A percentile compares a stretch with the other conserved stretches of the same genome.
Conservation (phyloP, 306 rosid genomes). For the Malus domestica region DNA sequence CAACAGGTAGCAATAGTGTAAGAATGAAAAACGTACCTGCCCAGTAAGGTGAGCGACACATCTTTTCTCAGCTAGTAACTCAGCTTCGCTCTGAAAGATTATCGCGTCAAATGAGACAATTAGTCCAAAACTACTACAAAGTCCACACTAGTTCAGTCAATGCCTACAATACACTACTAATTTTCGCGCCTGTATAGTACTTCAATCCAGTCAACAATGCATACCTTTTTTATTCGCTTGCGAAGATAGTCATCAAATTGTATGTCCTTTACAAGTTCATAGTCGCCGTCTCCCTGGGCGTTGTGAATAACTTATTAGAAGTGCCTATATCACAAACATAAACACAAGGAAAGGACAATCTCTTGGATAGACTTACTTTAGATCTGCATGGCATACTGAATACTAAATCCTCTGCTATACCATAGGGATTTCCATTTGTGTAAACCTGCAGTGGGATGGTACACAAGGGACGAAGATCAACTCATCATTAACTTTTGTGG, state of each 20-base stretch:
- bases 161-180: background rate
- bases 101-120: background rate
- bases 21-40: constrained; percentile 47
- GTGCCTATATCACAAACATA: background rate
- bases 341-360: constrained; percentile 6
- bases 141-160: background rate
- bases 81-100: constrained; percentile 80
- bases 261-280: constrained; percentile 77
- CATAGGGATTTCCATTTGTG: constrained; percentile 82
- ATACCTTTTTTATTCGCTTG: constrained; percentile 60
- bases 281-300: constrained; percentile 85
- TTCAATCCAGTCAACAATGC: background rate
- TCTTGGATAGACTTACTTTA: constrained; percentile 39
- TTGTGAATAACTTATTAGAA: background rate
- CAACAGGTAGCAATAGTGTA: background rate
- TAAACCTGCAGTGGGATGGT: constrained; percentile 52
- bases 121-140: background rate
- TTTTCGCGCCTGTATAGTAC: background rate
- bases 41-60: constrained; percentile 95
- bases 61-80: constrained; percentile 88
- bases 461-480: constrained; percentile 1
- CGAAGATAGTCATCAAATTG: constrained; percentile 72
- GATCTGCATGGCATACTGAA: constrained; percentile 99
- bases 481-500: background rate
- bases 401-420: constrained; percentile 81